Evolutionary conservation across 2,329 filamentous ascomycete genomes (phyloP).

Genomic region (Emmonsia crescens): DNA sequence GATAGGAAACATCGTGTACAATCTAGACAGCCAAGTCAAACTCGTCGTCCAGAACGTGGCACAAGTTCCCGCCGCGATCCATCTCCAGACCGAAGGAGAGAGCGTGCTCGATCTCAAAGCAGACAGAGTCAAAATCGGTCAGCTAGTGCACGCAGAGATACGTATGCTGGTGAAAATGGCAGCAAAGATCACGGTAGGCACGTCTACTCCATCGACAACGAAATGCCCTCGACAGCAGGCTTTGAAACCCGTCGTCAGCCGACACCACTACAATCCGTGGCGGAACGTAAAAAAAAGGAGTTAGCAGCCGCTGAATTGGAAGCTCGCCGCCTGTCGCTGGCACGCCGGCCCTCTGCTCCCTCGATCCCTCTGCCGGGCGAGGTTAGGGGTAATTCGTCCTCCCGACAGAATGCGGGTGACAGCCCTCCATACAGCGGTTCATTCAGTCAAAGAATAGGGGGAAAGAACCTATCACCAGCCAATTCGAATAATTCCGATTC

Average conservation of each 20-base stretch:
- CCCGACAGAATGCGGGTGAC: slow-evolving; percentile 33
- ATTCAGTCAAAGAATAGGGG: slow-evolving; percentile 24
- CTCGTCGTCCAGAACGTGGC: slow-evolving; percentile 36
- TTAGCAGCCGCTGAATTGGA: slow-evolving; percentile 76
- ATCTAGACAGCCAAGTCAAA: slow-evolving; percentile 42
- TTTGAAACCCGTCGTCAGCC: slow-evolving; percentile 13
- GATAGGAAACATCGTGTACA: slow-evolving; percentile 36
- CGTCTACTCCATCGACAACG: not conserved
- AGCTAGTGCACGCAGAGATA: not conserved
- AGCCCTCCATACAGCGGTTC: slow-evolving; percentile 30
- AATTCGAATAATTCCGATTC: slow-evolving; percentile 31
- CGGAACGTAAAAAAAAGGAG: slow-evolving; percentile 60
- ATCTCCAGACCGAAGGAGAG: slow-evolving; percentile 37
- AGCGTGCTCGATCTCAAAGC: slow-evolving; percentile 25
- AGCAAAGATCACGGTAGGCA: not conserved
- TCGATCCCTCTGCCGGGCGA: slow-evolving; percentile 65
- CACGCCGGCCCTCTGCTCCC: slow-evolving; percentile 67
- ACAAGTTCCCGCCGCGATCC: slow-evolving; percentile 33
- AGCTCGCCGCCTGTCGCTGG: slow-evolving; percentile 73
- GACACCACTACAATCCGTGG: slow-evolving; percentile 33
- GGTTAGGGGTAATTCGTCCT: slow-evolving; percentile 29
- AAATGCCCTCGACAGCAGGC: not conserved
- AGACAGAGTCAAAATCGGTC: slow-evolving; percentile 22
- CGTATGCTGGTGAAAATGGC: not conserved
- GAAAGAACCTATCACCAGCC: slow-evolving; percentile 29